A percentile compares a stretch with the other conserved stretches of the same genome.
phyloP scores from a whole-genome alignment of 2,329 filamentous ascomycete genomes.

The Seiridium cupressi region DNA sequence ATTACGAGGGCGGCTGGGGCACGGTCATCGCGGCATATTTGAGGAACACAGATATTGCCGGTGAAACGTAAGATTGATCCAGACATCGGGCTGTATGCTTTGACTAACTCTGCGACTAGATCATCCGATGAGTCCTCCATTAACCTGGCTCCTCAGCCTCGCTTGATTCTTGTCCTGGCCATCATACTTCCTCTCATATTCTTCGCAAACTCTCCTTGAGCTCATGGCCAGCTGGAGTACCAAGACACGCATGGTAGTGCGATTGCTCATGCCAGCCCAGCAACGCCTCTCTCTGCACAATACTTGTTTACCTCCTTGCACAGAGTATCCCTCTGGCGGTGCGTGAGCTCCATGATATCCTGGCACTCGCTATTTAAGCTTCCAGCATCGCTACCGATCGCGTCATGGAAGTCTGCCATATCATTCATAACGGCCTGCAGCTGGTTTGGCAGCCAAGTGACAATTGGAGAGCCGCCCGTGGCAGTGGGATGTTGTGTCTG shows the following conservation, averaged over 20 bases:
- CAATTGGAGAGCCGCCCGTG: conserved; percentile 78
- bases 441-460: conserved; percentile 83
- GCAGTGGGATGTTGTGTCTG: conserved; percentile 70
- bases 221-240: no score
- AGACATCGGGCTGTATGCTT: not conserved
- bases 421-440: conserved; percentile 70
- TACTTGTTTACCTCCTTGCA: conserved; percentile 75
- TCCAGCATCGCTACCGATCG: conserved; percentile 37
- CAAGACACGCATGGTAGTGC: no score
- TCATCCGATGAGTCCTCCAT: no score
- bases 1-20: conserved; percentile 25
- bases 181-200: no score
- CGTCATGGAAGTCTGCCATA: conserved; percentile 60
- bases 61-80: not conserved
- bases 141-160: no score
- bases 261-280: no score
- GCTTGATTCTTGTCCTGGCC: no score
- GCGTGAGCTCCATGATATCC: conserved; percentile 66
- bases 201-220: no score
- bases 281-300: conserved; percentile 56
- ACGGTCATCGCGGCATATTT: conserved; percentile 29
- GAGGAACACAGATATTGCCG: conserved; percentile 5
- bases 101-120: no score
- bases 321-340: conserved; percentile 63
- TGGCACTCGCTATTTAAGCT: conserved; percentile 45